A percentile compares a stretch with the other conserved stretches of the same genome.
phyloP scores from a whole-genome alignment of 1,284 basidiomycete genomes.

The Trichosporon coremiiforme region DNA sequence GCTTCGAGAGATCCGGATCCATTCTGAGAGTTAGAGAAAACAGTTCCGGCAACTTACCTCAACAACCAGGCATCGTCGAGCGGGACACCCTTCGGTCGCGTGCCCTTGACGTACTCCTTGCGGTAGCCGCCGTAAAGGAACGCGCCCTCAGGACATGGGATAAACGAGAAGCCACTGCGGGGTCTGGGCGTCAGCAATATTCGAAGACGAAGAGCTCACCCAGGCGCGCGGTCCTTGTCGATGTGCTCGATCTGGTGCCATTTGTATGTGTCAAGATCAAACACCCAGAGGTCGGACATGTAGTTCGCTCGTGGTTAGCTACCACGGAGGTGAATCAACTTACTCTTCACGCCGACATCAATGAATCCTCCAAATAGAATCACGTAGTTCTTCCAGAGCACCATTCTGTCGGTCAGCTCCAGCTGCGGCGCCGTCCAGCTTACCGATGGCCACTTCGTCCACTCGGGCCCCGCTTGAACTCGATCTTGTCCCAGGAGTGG shows the following conservation, averaged over 20 bases:
- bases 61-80: slow-evolving; percentile 90
- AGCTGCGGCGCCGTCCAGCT: slow-evolving; percentile 30
- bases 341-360: slow-evolving; percentile 75
- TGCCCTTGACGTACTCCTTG: slow-evolving; percentile 87
- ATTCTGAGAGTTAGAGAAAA: slow-evolving; percentile 45
- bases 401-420: slow-evolving; percentile 65
- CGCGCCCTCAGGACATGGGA: slow-evolving; percentile 77
- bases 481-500: slow-evolving; percentile 85
- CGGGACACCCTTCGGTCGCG: slow-evolving; percentile 80
- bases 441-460: slow-evolving; percentile 82
- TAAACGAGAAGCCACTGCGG: slow-evolving; percentile 83
- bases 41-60: slow-evolving; percentile 61
- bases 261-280: slow-evolving; percentile 82
- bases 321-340: slow-evolving; percentile 31
- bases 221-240: slow-evolving; percentile 68
- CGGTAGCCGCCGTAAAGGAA: slow-evolving; percentile 89
- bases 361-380: slow-evolving; percentile 86
- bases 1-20: slow-evolving; percentile 60
- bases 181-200: slow-evolving; percentile 60
- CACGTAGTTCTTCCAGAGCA: slow-evolving; percentile 83
- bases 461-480: slow-evolving; percentile 77
- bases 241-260: slow-evolving; percentile 80
- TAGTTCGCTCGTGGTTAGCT: slow-evolving; percentile 66
- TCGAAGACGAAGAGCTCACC: slow-evolving; percentile 28
- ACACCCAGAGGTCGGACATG: slow-evolving; percentile 83